Conservation (phyloP, 176 grass and related monocot genomes). For the Themeda triandra region DNA sequence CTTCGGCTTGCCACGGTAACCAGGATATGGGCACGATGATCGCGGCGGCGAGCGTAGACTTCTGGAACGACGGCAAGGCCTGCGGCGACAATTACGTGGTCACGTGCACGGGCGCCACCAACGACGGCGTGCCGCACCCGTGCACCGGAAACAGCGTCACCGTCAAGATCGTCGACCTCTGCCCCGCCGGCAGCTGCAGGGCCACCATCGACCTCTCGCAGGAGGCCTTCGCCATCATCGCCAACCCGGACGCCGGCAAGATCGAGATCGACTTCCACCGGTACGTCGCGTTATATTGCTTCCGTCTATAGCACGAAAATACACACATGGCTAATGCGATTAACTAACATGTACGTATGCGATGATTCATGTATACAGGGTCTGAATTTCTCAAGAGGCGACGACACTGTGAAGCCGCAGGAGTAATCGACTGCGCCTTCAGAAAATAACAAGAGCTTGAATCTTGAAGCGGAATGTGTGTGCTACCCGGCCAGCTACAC, state of each 20-base stretch:
- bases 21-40: constrained; percentile 40
- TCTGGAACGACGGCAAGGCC: constrained; percentile 29
- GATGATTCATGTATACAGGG: no score
- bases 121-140: constrained; percentile 28
- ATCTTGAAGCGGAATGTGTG: no score
- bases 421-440: no score
- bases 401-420: no score
- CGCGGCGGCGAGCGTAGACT: constrained; percentile 37
- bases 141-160: constrained; percentile 45
- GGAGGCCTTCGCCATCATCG: constrained; percentile 56
- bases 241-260: constrained; percentile 46
- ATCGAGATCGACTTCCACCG: constrained; percentile 32
- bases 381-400: no score
- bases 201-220: constrained; percentile 57
- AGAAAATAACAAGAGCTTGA: no score
- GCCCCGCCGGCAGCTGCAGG: not conserved
- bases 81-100: constrained; percentile 39
- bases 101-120: constrained; percentile 36
- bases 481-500: no score
- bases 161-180: constrained; percentile 43
- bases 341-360: no score
- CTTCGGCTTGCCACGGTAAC: constrained; percentile 44
- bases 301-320: no score
- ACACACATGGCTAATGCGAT: no score
- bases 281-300: constrained; percentile 12